phyloP scores from a whole-genome alignment of 495 filamentous ascomycete species.

The Xylaria grammica region DNA sequence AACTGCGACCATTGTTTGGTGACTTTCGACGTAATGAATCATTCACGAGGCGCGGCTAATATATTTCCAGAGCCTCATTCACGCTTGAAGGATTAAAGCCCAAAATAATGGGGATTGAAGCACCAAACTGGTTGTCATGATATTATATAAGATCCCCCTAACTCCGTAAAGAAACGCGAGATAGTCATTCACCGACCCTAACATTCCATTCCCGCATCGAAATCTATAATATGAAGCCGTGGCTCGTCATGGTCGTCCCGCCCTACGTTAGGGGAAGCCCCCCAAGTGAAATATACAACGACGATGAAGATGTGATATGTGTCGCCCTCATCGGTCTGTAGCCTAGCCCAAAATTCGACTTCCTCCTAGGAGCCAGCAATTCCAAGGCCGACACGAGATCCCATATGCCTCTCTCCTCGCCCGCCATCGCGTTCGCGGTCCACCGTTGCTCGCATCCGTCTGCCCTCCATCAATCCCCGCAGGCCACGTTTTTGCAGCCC shows the following conservation, averaged over 20 bases:
- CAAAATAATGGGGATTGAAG: not conserved
- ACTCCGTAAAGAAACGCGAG: not conserved
- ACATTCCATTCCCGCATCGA: conserved; percentile 15
- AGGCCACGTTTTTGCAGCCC: conserved; percentile 93
- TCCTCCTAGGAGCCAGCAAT: conserved; percentile 37
- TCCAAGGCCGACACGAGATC: conserved; percentile 38
- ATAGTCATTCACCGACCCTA: conserved; percentile 2
- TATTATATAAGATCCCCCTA: conserved; percentile 2
- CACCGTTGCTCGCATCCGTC: conserved; percentile 70
- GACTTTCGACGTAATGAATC: too few relatives aligned
- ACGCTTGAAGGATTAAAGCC: too few relatives aligned
- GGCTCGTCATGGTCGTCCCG: conserved; percentile 11
- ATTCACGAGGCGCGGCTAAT: too few relatives aligned
- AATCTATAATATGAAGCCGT: conserved; percentile 15
- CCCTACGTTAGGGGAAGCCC: not conserved
- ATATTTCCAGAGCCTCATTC: too few relatives aligned
- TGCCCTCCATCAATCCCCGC: conserved; percentile 92
- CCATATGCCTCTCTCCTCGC: conserved; percentile 25
- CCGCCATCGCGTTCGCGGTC: conserved; percentile 39
- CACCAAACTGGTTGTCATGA: not conserved
- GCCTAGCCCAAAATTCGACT: conserved; percentile 23
- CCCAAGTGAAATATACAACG: not conserved
- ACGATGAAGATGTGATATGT: not conserved
- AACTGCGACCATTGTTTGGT: not conserved
- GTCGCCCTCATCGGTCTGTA: conserved; percentile 1